phyloP scores from a whole-genome alignment of 352 stramenopile species.

The Paralagenidium karlingii region DNA sequence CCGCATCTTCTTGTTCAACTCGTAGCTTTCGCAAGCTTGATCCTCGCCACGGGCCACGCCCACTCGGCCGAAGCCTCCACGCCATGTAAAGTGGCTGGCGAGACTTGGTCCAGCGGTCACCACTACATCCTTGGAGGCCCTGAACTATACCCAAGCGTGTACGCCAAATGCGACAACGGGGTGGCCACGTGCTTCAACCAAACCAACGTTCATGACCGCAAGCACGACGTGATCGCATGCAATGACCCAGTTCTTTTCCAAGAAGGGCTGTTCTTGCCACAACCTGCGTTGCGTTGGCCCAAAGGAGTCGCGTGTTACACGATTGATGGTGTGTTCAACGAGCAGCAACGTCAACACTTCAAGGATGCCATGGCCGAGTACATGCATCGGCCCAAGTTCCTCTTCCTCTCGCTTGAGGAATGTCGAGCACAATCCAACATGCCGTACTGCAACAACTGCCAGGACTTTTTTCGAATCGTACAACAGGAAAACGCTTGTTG shows the following conservation, averaged over 20 bases:
- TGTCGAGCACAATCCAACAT: conserved; percentile 13
- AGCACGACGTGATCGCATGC: conserved; percentile 9
- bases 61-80: no score
- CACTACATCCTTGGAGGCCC: no score
- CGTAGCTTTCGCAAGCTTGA: no score
- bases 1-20: no score
- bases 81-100: no score
- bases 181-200: conserved; percentile 17
- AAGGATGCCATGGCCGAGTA: conserved; percentile 20
- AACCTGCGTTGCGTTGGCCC: conserved; percentile 29
- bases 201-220: conserved; percentile 18
- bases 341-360: conserved; percentile 17
- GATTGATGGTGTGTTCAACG: conserved; percentile 12
- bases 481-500: conserved; percentile 18
- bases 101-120: no score
- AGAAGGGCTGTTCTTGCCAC: no score
- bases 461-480: conserved; percentile 20
- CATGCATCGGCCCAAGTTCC: conserved; percentile 14
- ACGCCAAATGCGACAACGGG: conserved; percentile 17
- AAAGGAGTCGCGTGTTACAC: conserved; percentile 22
- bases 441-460: conserved; percentile 20
- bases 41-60: no score
- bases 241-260: conserved; percentile 21
- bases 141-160: no score
- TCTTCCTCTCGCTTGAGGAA: conserved; percentile 18